Evolutionary conservation across 1,284 basidiomycete genomes (phyloP).

Genomic region (Fistulinella staudtii): DNA sequence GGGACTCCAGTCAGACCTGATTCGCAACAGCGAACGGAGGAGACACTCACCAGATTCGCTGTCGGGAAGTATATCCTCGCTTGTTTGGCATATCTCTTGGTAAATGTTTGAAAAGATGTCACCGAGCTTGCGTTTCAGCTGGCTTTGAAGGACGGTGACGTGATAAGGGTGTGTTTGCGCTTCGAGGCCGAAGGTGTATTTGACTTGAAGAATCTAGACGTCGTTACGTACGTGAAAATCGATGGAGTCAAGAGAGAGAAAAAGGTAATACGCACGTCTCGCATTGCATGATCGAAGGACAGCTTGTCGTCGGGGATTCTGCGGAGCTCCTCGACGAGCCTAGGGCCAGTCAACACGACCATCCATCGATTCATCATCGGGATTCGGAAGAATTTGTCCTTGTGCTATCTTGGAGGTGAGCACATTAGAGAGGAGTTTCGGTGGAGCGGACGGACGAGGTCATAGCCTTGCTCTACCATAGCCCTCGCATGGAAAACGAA

Average conservation of each 20-base stretch:
- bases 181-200: constrained; percentile 37
- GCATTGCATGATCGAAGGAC: constrained; percentile 34
- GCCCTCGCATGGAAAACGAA: constrained; percentile 30
- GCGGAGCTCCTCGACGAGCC: constrained; percentile 37
- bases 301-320: constrained; percentile 36
- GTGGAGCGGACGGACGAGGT: constrained; percentile 24
- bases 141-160: constrained; percentile 31
- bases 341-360: constrained; percentile 32
- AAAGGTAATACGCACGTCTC: constrained; percentile 28
- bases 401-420: constrained; percentile 29
- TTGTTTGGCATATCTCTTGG: constrained; percentile 37
- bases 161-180: constrained; percentile 37
- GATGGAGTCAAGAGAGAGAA: constrained; percentile 1
- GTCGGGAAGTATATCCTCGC: constrained; percentile 30
- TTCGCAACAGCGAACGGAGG: constrained; percentile 3
- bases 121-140: constrained; percentile 38
- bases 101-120: constrained; percentile 35
- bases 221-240: constrained; percentile 15
- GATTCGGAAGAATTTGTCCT: constrained; percentile 35
- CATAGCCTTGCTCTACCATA: constrained; percentile 38
- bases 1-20: constrained; percentile 8
- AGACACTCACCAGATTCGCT: constrained; percentile 21
- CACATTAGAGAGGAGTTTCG: constrained; percentile 1
- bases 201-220: constrained; percentile 33
- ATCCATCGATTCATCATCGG: constrained; percentile 37